Evolutionary conservation across 1,284 basidiomycete genomes (phyloP).

Genomic region (Pseudozyma tsukubaensis): DNA sequence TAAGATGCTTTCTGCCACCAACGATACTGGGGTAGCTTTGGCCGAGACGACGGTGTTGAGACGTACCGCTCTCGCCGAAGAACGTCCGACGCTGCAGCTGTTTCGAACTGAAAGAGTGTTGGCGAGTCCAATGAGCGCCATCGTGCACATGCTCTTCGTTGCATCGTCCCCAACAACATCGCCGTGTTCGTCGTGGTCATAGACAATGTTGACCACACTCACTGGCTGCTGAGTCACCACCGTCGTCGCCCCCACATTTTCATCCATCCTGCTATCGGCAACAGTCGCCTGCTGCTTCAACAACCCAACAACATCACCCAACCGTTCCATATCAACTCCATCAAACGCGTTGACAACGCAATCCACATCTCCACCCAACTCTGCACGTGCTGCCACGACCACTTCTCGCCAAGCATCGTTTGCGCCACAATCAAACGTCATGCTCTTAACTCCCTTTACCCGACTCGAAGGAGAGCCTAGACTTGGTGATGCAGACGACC

Average conservation of each 20-base stretch:
- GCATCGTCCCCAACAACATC: not conserved
- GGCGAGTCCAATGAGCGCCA: constrained; percentile 9
- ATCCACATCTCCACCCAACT: constrained; percentile 13
- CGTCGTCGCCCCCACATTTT: not conserved
- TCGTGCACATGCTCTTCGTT: not conserved
- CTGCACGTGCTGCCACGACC: not conserved
- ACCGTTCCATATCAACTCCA: not conserved
- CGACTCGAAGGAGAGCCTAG: not conserved
- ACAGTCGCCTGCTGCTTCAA: constrained; percentile 7
- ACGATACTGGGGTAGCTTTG: not conserved
- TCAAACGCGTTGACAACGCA: constrained; percentile 24
- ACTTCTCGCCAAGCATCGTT: constrained; percentile 1
- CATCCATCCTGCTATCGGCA: not conserved
- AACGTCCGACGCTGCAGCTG: not conserved
- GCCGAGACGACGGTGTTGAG: constrained; percentile 5
- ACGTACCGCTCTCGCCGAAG: not conserved
- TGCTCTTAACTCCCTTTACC: not conserved
- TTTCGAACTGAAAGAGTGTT: not conserved
- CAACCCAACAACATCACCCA: constrained; percentile 1
- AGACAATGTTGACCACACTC: constrained; percentile 17
- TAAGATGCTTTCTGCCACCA: not conserved
- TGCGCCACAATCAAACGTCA: constrained; percentile 1
- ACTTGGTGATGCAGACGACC: not conserved
- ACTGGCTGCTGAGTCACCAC: constrained; percentile 1
- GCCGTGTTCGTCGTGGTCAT: not conserved